Conservation (phyloP, 352 stramenopile species). For the Phytophthora melonis region DNA sequence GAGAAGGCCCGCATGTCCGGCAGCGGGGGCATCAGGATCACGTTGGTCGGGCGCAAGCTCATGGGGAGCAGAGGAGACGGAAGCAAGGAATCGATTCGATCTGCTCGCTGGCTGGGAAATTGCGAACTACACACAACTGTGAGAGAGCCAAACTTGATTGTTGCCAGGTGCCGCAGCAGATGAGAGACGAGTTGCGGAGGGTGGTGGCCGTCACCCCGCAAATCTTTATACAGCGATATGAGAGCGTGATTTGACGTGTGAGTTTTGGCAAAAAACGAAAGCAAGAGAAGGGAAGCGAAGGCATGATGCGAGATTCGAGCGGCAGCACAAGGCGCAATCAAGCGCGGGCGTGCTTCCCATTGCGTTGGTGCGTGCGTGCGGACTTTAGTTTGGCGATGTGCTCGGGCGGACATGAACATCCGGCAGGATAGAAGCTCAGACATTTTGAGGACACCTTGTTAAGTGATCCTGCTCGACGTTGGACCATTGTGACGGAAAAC, state of each 20-base stretch:
- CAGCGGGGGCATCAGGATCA: conserved; percentile 32
- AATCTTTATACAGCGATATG: neutral
- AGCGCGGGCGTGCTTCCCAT: too few species aligned
- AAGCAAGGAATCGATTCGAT: neutral
- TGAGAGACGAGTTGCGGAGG: conserved; percentile 13
- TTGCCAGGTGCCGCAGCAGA: conserved; percentile 10
- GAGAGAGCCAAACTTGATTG: conserved; percentile 20
- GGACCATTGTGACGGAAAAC: too few species aligned
- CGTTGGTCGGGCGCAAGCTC: conserved; percentile 24
- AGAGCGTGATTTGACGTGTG: neutral
- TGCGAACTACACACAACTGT: conserved; percentile 19
- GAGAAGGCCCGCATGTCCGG: conserved; percentile 19
- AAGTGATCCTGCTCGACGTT: too few species aligned
- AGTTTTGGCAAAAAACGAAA: too few species aligned
- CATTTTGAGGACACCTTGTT: too few species aligned
- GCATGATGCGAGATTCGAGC: too few species aligned
- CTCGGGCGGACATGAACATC: too few species aligned
- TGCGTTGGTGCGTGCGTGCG: too few species aligned
- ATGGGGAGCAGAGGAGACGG: neutral
- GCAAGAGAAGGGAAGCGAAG: too few species aligned
- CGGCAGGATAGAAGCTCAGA: too few species aligned
- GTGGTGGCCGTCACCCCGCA: neutral
- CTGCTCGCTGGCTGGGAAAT: conserved; percentile 19
- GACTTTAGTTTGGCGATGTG: too few species aligned
- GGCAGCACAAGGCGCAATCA: too few species aligned